Conservation (phyloP, 768 basidiomycete genomes). For the Gloeostereum incarnatum region DNA sequence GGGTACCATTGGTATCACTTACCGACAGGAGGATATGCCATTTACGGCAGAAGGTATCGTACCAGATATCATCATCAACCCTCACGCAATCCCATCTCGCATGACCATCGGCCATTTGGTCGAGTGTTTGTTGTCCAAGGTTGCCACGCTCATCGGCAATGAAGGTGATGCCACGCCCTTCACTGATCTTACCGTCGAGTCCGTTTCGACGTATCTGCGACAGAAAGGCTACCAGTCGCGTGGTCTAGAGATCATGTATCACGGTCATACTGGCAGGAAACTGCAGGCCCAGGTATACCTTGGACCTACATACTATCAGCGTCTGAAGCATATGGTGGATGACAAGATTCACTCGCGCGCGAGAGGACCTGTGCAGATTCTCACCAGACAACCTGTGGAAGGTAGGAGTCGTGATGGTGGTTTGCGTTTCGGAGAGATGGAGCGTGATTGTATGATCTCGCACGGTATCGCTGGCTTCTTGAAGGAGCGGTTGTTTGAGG, state of each 20-base stretch:
- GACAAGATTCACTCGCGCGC: constrained; percentile 99
- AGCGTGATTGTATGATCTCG: constrained; percentile 99
- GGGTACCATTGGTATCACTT: constrained; percentile 99
- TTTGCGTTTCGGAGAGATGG: constrained; percentile 99
- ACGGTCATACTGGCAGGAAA: constrained; percentile 97
- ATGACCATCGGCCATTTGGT: constrained; percentile 99
- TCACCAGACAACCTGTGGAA: constrained; percentile 96
- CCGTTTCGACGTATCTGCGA: constrained; percentile 86
- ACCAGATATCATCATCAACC: constrained; percentile 97
- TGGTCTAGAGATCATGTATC: constrained; percentile 97
- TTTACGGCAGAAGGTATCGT: constrained; percentile 96
- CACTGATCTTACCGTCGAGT: constrained; percentile 95
- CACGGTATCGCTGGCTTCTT: constrained; percentile 98
- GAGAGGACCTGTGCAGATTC: constrained; percentile 93
- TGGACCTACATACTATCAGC: constrained; percentile 98
- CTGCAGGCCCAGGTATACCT: constrained; percentile 97
- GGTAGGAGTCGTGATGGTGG: constrained; percentile 99
- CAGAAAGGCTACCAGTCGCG: constrained; percentile 94
- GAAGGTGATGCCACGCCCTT: constrained; percentile 99
- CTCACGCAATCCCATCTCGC: constrained; percentile 98
- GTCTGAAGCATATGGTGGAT: constrained; percentile 99
- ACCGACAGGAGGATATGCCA: constrained; percentile 99
- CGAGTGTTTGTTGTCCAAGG: constrained; percentile 93
- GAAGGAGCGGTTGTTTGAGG: constrained; percentile 94
- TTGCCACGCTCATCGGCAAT: constrained; percentile 91